Conservation (phyloP, 2,329 filamentous ascomycete genomes). For the Alternaria angustiovoidea region DNA sequence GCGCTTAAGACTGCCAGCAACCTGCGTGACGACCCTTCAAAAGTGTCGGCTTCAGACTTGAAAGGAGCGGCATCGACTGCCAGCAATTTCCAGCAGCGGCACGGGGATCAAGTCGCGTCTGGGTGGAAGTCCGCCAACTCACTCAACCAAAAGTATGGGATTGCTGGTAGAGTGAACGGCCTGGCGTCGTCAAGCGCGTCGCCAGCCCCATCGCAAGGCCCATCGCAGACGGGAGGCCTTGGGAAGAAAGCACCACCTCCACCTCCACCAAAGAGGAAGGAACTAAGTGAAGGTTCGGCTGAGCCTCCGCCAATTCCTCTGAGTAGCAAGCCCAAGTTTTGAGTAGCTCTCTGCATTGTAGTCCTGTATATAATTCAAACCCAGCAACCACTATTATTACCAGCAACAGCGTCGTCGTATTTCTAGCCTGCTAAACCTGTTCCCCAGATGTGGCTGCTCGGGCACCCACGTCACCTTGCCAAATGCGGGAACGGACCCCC, state of each 20-base stretch:
- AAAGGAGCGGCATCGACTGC: conserved; percentile 67
- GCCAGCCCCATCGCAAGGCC: conserved; percentile 33
- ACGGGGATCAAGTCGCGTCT: conserved; percentile 71
- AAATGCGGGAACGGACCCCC: conserved; percentile 8
- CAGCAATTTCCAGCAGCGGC: conserved; percentile 74
- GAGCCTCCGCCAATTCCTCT: conserved; percentile 65
- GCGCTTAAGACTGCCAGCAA: conserved; percentile 68
- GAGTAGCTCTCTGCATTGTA: background rate
- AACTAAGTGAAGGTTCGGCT: conserved; percentile 50
- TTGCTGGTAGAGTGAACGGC: conserved; percentile 60
- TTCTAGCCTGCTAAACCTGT: background rate
- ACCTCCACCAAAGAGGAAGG: conserved; percentile 65
- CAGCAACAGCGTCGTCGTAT: background rate
- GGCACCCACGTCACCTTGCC: conserved; percentile 1
- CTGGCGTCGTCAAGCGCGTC: conserved; percentile 38
- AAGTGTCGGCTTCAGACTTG: conserved; percentile 67
- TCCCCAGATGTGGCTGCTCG: conserved; percentile 6
- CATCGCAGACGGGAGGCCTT: conserved; percentile 40
- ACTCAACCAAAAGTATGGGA: conserved; percentile 69
- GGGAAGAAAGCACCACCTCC: conserved; percentile 66
- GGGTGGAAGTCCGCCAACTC: conserved; percentile 66
- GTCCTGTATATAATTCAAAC: background rate
- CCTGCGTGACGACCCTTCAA: conserved; percentile 68
- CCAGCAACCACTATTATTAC: background rate
- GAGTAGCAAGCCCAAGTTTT: conserved; percentile 62